Conservation (phyloP, 1,139 yeast species). For the Geotrichum australiense region DNA sequence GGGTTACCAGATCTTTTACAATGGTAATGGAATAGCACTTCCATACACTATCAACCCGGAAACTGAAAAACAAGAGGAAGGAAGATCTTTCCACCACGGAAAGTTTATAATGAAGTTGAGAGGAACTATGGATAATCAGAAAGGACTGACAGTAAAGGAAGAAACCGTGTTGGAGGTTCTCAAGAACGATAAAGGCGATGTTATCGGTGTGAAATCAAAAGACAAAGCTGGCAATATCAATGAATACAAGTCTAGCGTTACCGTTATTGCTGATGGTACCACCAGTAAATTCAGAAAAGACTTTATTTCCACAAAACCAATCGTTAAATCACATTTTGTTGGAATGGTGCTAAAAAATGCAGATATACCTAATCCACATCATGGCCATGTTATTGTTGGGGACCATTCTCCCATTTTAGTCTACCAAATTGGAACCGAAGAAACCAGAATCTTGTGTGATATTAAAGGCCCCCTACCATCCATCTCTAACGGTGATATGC, state of each 20-base stretch:
- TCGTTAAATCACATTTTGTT: slow-evolving; percentile 75
- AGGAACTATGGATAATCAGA: slow-evolving; percentile 56
- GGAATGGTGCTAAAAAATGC: slow-evolving; percentile 75
- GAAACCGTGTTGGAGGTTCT: slow-evolving; percentile 70
- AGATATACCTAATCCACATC: slow-evolving; percentile 58
- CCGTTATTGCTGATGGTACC: slow-evolving; percentile 87
- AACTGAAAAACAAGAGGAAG: slow-evolving; percentile 30
- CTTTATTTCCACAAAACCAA: slow-evolving; percentile 53
- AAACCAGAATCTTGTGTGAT: slow-evolving; percentile 87
- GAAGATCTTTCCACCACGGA: slow-evolving; percentile 85
- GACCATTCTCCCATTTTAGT: slow-evolving; percentile 78
- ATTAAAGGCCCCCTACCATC: slow-evolving; percentile 62
- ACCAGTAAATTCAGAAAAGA: slow-evolving; percentile 86
- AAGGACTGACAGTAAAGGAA: slow-evolving; percentile 60
- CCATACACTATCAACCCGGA: slow-evolving; percentile 51
- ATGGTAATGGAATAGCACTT: slow-evolving; percentile 49
- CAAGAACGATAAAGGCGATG: slow-evolving; percentile 44
- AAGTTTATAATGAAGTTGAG: slow-evolving; percentile 74
- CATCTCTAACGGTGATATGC: slow-evolving; percentile 49
- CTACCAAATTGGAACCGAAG: slow-evolving; percentile 76
- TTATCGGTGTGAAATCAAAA: slow-evolving; percentile 56
- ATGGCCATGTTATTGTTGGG: slow-evolving; percentile 90
- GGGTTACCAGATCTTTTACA: slow-evolving; percentile 76
- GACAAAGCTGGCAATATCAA: slow-evolving; percentile 9
- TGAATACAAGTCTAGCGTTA: slow-evolving; percentile 51